Evolutionary conservation across 306 rosid genomes (phyloP).

Genomic region (Cucurbita moschata): DNA sequence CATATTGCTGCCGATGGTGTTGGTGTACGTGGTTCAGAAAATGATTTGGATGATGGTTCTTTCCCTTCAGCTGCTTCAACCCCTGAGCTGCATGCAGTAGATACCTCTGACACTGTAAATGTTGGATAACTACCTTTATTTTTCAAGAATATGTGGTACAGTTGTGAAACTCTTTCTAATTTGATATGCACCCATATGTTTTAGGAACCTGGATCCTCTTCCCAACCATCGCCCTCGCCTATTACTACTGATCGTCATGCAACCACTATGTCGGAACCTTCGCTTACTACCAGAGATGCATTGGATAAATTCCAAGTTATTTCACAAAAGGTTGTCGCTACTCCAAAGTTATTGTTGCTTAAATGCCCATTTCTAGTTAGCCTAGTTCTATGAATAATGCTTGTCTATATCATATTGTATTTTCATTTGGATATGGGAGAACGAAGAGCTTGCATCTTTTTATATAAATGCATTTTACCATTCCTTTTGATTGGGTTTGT

Average conservation of each 20-base stretch:
- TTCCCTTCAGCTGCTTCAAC: constrained; percentile 56
- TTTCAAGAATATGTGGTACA: background rate
- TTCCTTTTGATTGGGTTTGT: background rate
- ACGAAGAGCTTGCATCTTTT: background rate
- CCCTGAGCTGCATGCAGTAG: constrained; percentile 56
- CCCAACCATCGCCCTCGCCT: constrained; percentile 49
- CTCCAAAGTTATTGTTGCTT: background rate
- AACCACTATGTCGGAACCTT: constrained; percentile 56
- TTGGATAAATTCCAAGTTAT: constrained; percentile 80
- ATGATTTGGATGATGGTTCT: constrained; percentile 52
- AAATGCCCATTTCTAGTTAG: background rate
- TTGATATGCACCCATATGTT: constrained; percentile 21
- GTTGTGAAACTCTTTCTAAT: constrained; percentile 2
- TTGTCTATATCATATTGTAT: background rate
- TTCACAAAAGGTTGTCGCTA: constrained; percentile 64
- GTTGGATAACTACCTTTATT: constrained; percentile 17
- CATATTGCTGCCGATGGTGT: constrained; percentile 43
- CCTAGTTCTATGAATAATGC: background rate
- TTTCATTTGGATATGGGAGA: background rate
- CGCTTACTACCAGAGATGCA: constrained; percentile 79
- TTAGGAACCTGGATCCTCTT: constrained; percentile 75
- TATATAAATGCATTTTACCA: background rate
- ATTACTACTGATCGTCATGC: constrained; percentile 59
- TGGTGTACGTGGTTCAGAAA: constrained; percentile 56
- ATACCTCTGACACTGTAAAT: constrained; percentile 42